A percentile compares a stretch with the other conserved stretches of the same genome.
phyloP scores from a whole-genome alignment of 306 rosid species.

The Acacia acuminata region DNA sequence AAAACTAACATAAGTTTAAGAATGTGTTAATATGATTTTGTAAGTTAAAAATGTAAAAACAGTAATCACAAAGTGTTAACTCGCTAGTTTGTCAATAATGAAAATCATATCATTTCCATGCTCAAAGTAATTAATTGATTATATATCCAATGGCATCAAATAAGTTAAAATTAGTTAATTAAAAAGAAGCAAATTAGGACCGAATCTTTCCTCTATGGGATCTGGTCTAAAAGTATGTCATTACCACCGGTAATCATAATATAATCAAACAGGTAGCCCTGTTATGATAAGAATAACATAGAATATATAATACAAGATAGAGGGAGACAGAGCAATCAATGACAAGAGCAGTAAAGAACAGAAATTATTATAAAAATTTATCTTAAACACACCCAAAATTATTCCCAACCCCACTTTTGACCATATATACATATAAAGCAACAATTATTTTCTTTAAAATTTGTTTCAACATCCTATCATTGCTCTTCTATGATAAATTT shows the following conservation, averaged over 20 bases:
- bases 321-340: constrained; percentile 55
- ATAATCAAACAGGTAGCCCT: neutral
- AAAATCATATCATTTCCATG: neutral
- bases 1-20: too few species aligned
- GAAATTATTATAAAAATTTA: constrained; percentile 41
- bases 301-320: constrained; percentile 19
- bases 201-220: constrained; percentile 32
- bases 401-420: constrained; percentile 80
- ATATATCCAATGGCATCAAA: neutral
- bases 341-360: constrained; percentile 62
- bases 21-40: too few species aligned
- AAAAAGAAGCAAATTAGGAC: constrained; percentile 32
- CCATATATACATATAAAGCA: constrained; percentile 34
- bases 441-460: constrained; percentile 6
- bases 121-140: neutral
- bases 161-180: neutral
- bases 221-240: neutral
- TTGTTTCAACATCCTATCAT: constrained; percentile 59
- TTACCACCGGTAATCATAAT: neutral
- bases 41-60: too few species aligned
- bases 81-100: too few species aligned
- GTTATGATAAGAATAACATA: constrained; percentile 17
- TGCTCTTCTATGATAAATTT: constrained; percentile 45
- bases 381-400: constrained; percentile 33
- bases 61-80: too few species aligned